Evolutionary conservation across 352 stramenopile species (phyloP), one percentile per base, ranked within the genome.

Genomic region (Phytophthora citricola): DNA sequence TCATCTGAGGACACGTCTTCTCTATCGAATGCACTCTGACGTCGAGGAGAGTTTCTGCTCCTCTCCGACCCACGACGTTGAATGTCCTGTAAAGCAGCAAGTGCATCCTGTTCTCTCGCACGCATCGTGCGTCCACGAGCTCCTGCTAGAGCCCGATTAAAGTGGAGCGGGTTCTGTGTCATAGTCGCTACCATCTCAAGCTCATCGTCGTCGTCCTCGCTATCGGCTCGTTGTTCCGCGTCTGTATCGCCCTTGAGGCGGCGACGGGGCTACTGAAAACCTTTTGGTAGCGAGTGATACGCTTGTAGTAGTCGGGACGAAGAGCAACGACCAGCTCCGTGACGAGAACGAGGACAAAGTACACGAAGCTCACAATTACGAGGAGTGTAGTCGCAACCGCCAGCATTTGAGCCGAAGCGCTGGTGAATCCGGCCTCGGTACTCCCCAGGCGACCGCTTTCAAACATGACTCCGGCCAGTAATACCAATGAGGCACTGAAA

Each of bases 101-200:
- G 81, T 2, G 75, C 68, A n/a, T 87, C 80, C 10, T 78, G 73
- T 51, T 89, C 76, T 44, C 61, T 62, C 6, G 73, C 76, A 48
- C 73, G 80, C 31, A 73, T 73, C 15, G 75, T 60, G 24, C 74
- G 40, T 41, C 59, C 62, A 41, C 71, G 57, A 1, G 78, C 70
- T 4, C 62, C 79, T 26, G 68, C 63, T n/a, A 82, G 57, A 2
- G 71, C 65, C 10, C 82, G 73, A 29, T 84, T 86, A 53, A 85
- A 76, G 31, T 87, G 69, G 31, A 90, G 58, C 15, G 81, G 81
- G 36, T 90, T 90, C 38, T 81, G 77, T 1, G 79, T 90, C 78
- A 87, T 88, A 40, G 83, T 81, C 12, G 81, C 72, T 27, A 87
- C 79, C 81, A 90, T 90, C 46, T 88, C 81, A 2, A 90, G 70